Evolutionary conservation across 2,329 filamentous ascomycete genomes (phyloP).

Genomic region (Nemania sp.): DNA sequence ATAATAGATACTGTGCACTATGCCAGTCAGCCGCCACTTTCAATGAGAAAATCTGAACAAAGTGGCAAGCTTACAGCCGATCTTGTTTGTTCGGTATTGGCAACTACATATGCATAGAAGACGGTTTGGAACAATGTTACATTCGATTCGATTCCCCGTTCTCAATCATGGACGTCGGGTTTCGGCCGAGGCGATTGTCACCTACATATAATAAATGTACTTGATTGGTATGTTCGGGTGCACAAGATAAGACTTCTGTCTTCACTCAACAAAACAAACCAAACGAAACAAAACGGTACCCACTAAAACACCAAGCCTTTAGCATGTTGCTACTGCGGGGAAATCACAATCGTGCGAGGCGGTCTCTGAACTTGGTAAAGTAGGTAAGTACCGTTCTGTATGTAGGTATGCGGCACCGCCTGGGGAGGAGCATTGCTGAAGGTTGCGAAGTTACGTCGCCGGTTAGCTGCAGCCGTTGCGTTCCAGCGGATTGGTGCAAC

Average conservation of each 20-base stretch:
- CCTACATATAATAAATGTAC: no score
- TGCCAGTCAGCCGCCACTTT: constrained; percentile 14
- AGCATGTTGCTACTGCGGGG: constrained; percentile 11
- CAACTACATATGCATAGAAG: not conserved
- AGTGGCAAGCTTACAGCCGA: constrained; percentile 26
- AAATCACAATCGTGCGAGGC: constrained; percentile 11
- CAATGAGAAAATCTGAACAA: constrained; percentile 13
- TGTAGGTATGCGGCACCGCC: not conserved
- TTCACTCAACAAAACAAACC: no score
- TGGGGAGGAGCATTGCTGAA: not conserved
- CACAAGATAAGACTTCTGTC: not conserved
- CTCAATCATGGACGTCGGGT: not conserved
- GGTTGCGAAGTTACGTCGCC: constrained; percentile 20
- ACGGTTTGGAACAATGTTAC: not conserved
- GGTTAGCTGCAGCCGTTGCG: constrained; percentile 18
- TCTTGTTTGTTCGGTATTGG: not conserved
- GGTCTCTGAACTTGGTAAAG: no score
- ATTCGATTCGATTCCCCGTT: not conserved
- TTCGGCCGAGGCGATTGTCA: not conserved
- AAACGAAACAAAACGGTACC: not conserved
- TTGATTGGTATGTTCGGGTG: no score
- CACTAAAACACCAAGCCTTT: not conserved
- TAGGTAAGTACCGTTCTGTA: no score
- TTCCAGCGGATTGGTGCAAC: constrained; percentile 20
- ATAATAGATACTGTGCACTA: not conserved